Base-by-base conservation (phyloP, 371 early-diverging fungal genomes). In the Quaeritorhiza haematococci region DNA sequence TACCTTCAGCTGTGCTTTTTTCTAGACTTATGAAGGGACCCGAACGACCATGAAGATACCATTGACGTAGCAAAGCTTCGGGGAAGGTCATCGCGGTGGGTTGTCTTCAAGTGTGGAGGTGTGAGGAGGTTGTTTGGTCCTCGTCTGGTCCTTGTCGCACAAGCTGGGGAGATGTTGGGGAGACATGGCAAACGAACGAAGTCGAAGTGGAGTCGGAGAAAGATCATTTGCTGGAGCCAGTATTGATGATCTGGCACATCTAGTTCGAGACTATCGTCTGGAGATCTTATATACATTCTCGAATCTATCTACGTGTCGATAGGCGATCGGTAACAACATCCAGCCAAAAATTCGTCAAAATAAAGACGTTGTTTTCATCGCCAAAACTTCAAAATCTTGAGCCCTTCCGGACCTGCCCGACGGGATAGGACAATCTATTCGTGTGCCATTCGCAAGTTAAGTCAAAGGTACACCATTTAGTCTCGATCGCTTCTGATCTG, bases 391-490 rank as follows among this genome's bases (percentile, higher is more conserved):
- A 67, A 30, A 2, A 74, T 58, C 13, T 23, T 49, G 23, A 72
- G 54, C 4, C 68, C 62, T 44, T 75, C 75, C 4, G 33, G 57
- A 17, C 75, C 75, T 1, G 68, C 68, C 28, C 48, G 27, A 6
- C 72, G 55, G 33, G 52, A 42, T 47, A 67, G 10, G n/a, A 75
- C 63, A n/a, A 56, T 45, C 64, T 67, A 26, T 1, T 26, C 8
- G 30, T 47, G 24, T 3, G 6, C 10, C 10, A 23, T 3, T 3
- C 15, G 43, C 10, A n/a, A n/a, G n/a, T n/a, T n/a, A 50, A 3
- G 17, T 32, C 19, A 29, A 15, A 49, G 29, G 26, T 15, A 6
- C 28, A 56, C 27, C 23, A 51, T 49, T 7, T 27, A 53, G 13
- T 21, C 34, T 7, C 33, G 26, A 38, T 27, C 17, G 17, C 15